phyloP scores from a whole-genome alignment of 2,329 filamentous ascomycete genomes.

The Talaromyces sp. region DNA sequence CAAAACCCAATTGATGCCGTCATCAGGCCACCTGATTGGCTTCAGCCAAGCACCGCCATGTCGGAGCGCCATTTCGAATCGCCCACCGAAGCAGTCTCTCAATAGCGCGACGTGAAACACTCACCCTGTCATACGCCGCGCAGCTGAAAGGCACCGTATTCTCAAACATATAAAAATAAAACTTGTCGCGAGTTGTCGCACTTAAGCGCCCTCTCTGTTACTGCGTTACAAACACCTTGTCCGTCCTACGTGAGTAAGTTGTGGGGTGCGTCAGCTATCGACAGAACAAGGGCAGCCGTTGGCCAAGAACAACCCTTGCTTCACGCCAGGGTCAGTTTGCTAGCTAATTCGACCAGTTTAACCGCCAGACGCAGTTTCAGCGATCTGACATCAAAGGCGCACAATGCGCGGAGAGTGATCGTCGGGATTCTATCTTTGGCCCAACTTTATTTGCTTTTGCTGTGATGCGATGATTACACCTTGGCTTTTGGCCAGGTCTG shows the following conservation, averaged over 20 bases:
- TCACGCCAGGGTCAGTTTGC: too few relatives aligned
- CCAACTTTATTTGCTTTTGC: not conserved
- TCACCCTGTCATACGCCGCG: too few relatives aligned
- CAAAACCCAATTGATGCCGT: not conserved
- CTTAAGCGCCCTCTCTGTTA: constrained; percentile 5
- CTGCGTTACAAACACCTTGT: not conserved
- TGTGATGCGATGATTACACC: constrained; percentile 1
- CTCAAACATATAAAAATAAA: not conserved
- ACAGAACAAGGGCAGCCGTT: not conserved
- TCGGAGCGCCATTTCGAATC: not conserved
- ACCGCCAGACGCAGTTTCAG: constrained; percentile 5
- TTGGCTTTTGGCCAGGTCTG: not conserved
- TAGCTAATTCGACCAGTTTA: not conserved
- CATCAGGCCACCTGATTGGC: not conserved
- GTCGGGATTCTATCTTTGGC: not conserved
- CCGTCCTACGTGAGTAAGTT: not conserved
- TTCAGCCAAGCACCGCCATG: not conserved
- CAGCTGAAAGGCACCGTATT: constrained; percentile 1
- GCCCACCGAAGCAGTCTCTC: not conserved
- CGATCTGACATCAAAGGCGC: constrained; percentile 4
- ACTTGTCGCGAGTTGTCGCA: not conserved
- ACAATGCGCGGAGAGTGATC: not conserved
- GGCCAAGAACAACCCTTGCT: not conserved
- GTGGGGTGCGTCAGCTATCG: not conserved
- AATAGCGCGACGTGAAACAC: not conserved